Percentiles rank a stretch among this genome's conserved stretches.
These are phyloP conservation scores for Neofusicoccum umdonicola DNA, from an alignment of 2,329 filamentous ascomycete species.

Conservation along the genomic window DNA sequence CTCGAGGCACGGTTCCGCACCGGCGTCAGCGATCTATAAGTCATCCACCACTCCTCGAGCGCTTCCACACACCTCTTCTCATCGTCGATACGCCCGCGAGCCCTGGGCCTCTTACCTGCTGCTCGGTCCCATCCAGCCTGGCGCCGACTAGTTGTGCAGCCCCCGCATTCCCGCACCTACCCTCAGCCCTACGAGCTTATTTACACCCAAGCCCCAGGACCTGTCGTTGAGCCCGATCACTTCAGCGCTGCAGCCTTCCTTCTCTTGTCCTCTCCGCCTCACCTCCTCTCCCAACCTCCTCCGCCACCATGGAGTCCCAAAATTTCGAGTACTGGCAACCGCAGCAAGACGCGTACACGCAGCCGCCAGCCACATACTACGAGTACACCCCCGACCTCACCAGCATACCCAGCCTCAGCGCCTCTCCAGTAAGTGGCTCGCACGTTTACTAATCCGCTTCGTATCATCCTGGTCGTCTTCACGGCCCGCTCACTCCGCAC, in stretches of 20 bases:
- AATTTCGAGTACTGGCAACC: slow-evolving; percentile 36
- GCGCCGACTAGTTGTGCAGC: slow-evolving; percentile 1
- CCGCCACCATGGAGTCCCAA: slow-evolving; percentile 33
- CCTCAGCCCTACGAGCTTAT: slow-evolving; percentile 18
- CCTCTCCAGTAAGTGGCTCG: slow-evolving; percentile 34
- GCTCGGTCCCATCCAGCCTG: background rate
- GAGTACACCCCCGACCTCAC: slow-evolving; percentile 34
- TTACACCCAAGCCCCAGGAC: background rate
- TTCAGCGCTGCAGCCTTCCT: background rate
- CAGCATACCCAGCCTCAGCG: slow-evolving; percentile 38
- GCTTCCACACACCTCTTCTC: background rate
- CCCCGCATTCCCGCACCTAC: slow-evolving; percentile 7
- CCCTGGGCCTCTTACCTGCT: background rate
- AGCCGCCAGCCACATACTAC: slow-evolving; percentile 33
- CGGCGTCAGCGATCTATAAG: slow-evolving; percentile 11
- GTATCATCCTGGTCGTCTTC: slow-evolving; percentile 7
- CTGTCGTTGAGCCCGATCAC: background rate
- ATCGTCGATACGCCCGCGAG: background rate
- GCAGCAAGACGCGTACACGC: slow-evolving; percentile 33
- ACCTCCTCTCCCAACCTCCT: background rate
- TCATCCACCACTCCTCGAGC: slow-evolving; percentile 9
- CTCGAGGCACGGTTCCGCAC: background rate
- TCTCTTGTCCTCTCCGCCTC: background rate
- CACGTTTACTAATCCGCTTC: slow-evolving; percentile 4
- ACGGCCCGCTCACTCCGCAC: slow-evolving; percentile 11